A percentile compares a stretch with the other conserved stretches of the same genome.
Conservation (phyloP, 495 filamentous ascomycete species). For the Hyphodiscus hymeniophilus region DNA sequence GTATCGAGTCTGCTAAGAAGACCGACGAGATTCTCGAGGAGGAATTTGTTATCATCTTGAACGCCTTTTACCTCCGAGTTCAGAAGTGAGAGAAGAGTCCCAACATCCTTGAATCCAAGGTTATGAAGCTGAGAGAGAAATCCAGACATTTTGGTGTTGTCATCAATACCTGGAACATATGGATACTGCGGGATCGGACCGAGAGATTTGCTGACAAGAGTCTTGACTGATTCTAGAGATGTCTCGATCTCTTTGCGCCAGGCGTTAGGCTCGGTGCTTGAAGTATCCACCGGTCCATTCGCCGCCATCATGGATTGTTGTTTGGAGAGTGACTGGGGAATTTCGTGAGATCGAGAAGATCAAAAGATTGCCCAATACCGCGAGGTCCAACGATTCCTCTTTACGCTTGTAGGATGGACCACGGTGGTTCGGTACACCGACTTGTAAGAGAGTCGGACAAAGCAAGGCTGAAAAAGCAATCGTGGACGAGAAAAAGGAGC, state of each 20-base stretch:
- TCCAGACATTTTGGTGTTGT: neutral
- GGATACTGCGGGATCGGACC: neutral
- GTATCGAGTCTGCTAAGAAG: constrained; percentile 28
- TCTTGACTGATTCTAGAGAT: neutral
- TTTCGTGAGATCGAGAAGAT: no score
- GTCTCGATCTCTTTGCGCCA: neutral
- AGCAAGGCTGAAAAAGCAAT: no score
- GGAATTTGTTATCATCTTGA: constrained; percentile 29
- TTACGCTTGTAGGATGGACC: no score
- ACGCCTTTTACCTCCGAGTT: constrained; percentile 25
- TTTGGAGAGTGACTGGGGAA: no score
- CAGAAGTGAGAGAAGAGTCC: constrained; percentile 27
- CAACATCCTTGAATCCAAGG: constrained; percentile 19
- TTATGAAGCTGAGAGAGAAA: constrained; percentile 13
- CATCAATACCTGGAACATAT: neutral
- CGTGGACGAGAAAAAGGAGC: no score
- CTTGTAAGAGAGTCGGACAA: no score
- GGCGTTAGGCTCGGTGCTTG: neutral
- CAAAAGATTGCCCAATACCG: no score
- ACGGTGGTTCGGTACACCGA: no score
- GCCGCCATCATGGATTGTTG: no score
- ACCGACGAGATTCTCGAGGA: constrained; percentile 30
- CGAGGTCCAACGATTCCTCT: no score
- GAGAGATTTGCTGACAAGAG: neutral
- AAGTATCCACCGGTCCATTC: neutral